Evolutionary conservation across 148 eudicot genomes (phyloP), one percentile per base, ranked within the genome.

Genomic region (Spergularia bocconei): DNA sequence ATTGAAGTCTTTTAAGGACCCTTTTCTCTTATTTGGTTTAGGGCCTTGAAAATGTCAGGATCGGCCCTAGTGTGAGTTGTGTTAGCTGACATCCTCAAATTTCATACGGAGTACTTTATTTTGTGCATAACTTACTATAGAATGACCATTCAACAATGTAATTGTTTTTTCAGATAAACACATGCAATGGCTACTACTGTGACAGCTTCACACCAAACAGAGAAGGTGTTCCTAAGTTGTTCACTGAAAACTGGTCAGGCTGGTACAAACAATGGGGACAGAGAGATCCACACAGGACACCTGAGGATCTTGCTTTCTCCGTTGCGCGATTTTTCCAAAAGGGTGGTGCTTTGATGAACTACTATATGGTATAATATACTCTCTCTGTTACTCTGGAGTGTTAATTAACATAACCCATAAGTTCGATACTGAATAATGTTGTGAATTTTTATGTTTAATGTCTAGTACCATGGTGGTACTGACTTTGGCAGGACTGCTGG

Each of bases 231-330:
- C 91, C 91, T 3, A 88, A 88, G 69, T 84, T 88, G 63, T 88
- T 89, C 89, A 88, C 89, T 0, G 87, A 88, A 65, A 86, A 86
- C 33, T 88, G 91, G 91, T 74, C 81, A 5, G 91, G 91, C 63
- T 88, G 91, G 91, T 90, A 85, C 71, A 88, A 85, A 81, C 79
- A 67, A 14, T 92, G 92, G 94, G 97, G 95, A 41, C 85, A 85
- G 7, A 59, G 51, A 56, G 80, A 80, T 60, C 97, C 97, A 6
- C 74, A 78, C 7, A 85, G 97, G 72, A 84, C 90, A 10, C 88
- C 90, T 1, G 95, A 92, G 79, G 97, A 92, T 85, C 63, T 92
- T 72, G 94, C 97, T 7, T 92, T 56, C 61, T 70, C 95, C 5
- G 91, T 87, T 63, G 95, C 92, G 0, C 83, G 90, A 0, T 92